phyloP scores from a whole-genome alignment of 2,329 filamentous ascomycete species.

The Periconia sp. region DNA sequence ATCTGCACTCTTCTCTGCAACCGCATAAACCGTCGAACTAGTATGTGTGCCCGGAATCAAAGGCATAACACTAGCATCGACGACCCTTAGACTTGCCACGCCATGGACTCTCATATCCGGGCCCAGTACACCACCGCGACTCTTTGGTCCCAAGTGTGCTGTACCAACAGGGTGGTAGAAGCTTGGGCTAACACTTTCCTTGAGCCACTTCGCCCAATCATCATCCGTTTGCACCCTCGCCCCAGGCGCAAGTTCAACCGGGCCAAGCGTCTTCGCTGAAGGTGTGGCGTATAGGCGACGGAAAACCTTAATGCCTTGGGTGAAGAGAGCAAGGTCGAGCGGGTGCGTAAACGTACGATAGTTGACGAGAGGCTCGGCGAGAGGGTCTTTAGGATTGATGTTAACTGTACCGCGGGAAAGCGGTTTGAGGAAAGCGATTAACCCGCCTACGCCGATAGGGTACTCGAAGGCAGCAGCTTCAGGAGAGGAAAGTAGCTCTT shows the following conservation, averaged over 20 bases:
- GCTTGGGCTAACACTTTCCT: constrained; percentile 10
- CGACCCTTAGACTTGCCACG: constrained; percentile 22
- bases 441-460: constrained; percentile 7
- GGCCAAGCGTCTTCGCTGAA: constrained; percentile 12
- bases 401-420: constrained; percentile 24
- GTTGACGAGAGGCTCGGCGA: constrained; percentile 22
- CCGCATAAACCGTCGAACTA: constrained; percentile 23
- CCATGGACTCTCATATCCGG: constrained; percentile 25
- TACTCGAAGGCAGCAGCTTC: constrained; percentile 23
- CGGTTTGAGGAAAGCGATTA: constrained; percentile 21
- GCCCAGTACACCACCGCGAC: constrained; percentile 28
- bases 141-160: constrained; percentile 18
- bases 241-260: constrained; percentile 19
- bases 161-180: constrained; percentile 28
- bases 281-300: constrained; percentile 13
- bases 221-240: constrained; percentile 15
- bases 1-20: constrained; percentile 28
- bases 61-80: constrained; percentile 29
- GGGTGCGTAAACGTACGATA: constrained; percentile 26
- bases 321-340: constrained; percentile 14
- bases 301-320: constrained; percentile 14
- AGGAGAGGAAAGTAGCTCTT: constrained; percentile 37
- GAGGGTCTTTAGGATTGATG: constrained; percentile 24
- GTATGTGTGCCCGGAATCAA: constrained; percentile 24
- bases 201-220: constrained; percentile 15